Base-by-base conservation (phyloP, 345 rosid species). In the Populus tremula region DNA sequence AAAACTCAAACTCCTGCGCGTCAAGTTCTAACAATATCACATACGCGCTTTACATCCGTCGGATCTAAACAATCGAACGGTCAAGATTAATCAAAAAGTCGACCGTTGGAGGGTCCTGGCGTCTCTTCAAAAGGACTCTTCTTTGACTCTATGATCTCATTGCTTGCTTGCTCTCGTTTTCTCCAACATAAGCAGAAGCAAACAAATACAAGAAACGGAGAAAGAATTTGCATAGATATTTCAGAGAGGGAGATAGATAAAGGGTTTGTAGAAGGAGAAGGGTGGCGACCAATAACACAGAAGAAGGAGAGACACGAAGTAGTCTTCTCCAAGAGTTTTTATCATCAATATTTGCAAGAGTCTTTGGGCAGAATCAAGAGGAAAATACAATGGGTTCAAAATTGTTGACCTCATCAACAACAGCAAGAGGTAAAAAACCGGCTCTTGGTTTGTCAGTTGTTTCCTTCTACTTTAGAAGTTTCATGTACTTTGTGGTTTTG, bases 291-390 rank as follows among this genome's bases (percentile, higher is more conserved):
- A 13, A 56, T 67, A 81, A 72, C 33, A 82, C 65, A 50, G 87
- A 54, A 72, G 84, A 77, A 72, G 89, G 81, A 68, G 89, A 79
- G 89, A 76, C 88, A 83, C 82, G 88, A 7, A 84, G 75, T 31
- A 80, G 87, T 80, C 91, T 91, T 88, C 93, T 90, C 89, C 94
- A 85, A 43, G 88, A 75, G 73, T 89, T 88, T 59, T 41, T 93
- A 54, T 91, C 91, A 8, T 86, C 93, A 12, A 66, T 90, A 50
- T 81, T 90, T 11, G 80, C 90, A 1, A 87, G 87, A 79, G 91
- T 87, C 33, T 82, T 91, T 50, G 84, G 86, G 54, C 84, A 82
- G 65, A 73, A 76, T 35, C 87, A 76, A 18, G 79, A 69, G 66
- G 77, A 79, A 72, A 61, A 29, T 36, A 69, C n/a, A 12, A 93